Evolutionary conservation across 345 rosid genomes (phyloP).

Genomic region (Hypericum androsaemum): DNA sequence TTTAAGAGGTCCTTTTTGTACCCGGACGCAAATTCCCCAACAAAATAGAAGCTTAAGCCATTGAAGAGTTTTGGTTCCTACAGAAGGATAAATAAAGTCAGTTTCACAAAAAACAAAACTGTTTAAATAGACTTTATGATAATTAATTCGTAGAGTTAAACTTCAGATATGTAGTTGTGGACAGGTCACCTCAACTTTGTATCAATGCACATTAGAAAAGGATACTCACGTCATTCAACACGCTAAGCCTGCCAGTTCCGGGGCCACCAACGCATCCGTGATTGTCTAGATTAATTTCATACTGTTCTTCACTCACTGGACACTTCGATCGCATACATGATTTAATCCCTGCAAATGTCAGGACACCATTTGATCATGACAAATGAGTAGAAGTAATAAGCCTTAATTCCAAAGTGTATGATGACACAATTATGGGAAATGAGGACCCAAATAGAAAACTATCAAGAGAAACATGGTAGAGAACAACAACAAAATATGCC

Average conservation of each 20-base stretch:
- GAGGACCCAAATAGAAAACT: too few species aligned
- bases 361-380: background rate
- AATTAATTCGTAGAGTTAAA: too few species aligned
- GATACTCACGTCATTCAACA: slow-evolving; percentile 38
- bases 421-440: background rate
- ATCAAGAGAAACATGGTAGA: too few species aligned
- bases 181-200: too few species aligned
- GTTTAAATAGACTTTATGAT: background rate
- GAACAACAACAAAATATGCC: too few species aligned
- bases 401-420: slow-evolving; percentile 54
- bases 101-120: slow-evolving; percentile 12
- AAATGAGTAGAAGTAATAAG: slow-evolving; percentile 59
- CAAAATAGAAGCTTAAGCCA: slow-evolving; percentile 48
- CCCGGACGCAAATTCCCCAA: slow-evolving; percentile 45
- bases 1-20: slow-evolving; percentile 59
- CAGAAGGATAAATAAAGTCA: slow-evolving; percentile 6
- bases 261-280: slow-evolving; percentile 69
- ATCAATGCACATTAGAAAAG: too few species aligned
- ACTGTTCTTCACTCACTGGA: slow-evolving; percentile 54
- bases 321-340: slow-evolving; percentile 49
- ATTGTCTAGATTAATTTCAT: slow-evolving; percentile 59
- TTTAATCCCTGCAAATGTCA: slow-evolving; percentile 54
- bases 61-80: slow-evolving; percentile 70
- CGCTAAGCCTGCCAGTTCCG: slow-evolving; percentile 57
- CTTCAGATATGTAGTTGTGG: too few species aligned